Evolutionary conservation across 768 basidiomycete genomes (phyloP), one percentile per base, ranked within the genome.

Genomic region (Lepiota venenata): DNA sequence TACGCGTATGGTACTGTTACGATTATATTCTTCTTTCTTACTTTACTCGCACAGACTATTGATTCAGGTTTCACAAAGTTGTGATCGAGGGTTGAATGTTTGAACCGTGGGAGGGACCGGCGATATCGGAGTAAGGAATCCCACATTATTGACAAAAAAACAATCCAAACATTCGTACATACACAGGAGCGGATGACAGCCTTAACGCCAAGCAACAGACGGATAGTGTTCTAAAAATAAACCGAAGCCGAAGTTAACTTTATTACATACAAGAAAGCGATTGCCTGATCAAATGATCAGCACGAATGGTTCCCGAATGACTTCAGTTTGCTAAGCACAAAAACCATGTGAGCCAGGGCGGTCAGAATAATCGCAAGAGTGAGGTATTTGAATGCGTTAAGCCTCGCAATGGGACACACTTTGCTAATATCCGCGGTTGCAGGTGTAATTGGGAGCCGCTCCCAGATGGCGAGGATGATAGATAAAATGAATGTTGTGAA

Each of bases 1-100:
- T 20, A 41, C 29, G 38, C 51, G 7, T 53, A 54, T 15, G 25
- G 45, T 53, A 53, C 44, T 53, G 52, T 25, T 40, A 54, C 52
- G 38, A 43, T 52, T 44, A 52, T 36, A 52, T 43, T 29, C 14
- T 18, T 15, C 14, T 25, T 20, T 38, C 27, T 50, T 16, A 22
- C 11, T 25, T 35, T 35, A 32, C 32, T 32, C 10, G 7, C 9
- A 35, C 15, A 16, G 39, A 50, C 49, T 40, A 52, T 43, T 52
- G 39, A 3, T 43, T 41, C 22, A 35, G 12, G 20, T 42, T 27
- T 22, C 15, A 16, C 12, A n/a, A 42, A 42, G 2, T 42, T 10
- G 16, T 16, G 9, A 7, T 10, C 16, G 41, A 21, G 4, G n/a
- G 16, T 12, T 16, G 41, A 18, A 1, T 42, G 16, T 16, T 14